Base-by-base conservation (phyloP, 1,284 basidiomycete genomes). In the Tilletia indica region DNA sequence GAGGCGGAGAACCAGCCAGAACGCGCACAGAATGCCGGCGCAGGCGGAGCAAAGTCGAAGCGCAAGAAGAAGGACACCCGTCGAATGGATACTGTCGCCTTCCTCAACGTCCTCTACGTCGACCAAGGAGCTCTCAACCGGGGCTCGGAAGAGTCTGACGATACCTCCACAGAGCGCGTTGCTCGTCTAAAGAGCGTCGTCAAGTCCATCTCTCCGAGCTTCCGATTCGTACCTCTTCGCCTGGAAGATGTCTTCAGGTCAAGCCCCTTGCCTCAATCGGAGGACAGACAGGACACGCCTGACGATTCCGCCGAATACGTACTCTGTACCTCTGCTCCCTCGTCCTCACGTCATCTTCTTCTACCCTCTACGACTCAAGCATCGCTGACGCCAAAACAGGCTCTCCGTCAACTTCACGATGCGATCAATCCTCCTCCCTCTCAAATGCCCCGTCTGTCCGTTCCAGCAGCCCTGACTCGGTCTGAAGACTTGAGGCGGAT, bases 81-180 rank as follows among this genome's bases (percentile, higher is more conserved):
- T 0, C 51, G 74, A 45, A 74, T 73, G 68, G 72, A 73, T 19
- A 79, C 80, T 68, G 74, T 79, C 4, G 76, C 75, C 31, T 77
- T 75, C 34, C 72, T 83, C 56, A 74, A 75, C 49, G 80, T 78
- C n/a, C 54, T 83, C 39, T 80, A 76, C 49, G 72, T 83, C 31
- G 80, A 80, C 51, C 78, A 77, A 56, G 72, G 73, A 14, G 71
- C 72, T 4, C 39, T 78, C 21, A n/a, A 2, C 4, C 21, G 63
- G 21, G 34, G 61, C 1, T 38, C 31, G 39, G 19, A 58, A 47
- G 25, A 31, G 16, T 16, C 3, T 39, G 68, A 42, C 2, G 2
- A 45, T 11, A 47, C 25, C 51, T 67, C 61, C 12, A n/a, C 16
- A 39, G 54, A 48, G 58, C 42, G 39, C 47, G n/a, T n/a, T 21